These are phyloP conservation scores for Xylaria sp. DNA, from an alignment of 2,329 filamentous ascomycete genomes.

Conservation along the genomic window DNA sequence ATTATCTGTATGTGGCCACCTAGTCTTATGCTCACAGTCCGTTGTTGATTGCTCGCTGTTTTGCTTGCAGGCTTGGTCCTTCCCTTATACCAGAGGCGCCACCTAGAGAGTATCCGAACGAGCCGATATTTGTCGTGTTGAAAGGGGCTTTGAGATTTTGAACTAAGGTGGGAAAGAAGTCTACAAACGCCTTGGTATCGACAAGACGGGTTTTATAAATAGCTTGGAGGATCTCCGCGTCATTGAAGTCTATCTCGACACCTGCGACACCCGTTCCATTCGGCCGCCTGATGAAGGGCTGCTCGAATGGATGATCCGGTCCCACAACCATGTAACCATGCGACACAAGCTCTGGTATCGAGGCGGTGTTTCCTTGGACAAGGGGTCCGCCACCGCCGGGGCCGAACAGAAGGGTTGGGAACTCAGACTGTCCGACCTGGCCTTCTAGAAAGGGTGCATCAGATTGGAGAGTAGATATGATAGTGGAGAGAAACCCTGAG, in stretches of 20 bases:
- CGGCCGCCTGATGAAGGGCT: slow-evolving; percentile 38
- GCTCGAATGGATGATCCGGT: slow-evolving; percentile 39
- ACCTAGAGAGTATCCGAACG: slow-evolving; percentile 35
- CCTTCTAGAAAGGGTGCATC: slow-evolving; percentile 17
- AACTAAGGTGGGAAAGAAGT: background rate
- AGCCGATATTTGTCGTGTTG: slow-evolving; percentile 10
- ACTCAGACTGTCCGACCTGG: background rate
- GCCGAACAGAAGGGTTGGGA: slow-evolving; percentile 32
- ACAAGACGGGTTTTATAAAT: slow-evolving; percentile 13
- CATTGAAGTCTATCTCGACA: background rate
- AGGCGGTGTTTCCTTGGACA: slow-evolving; percentile 30
- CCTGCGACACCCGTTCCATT: slow-evolving; percentile 38
- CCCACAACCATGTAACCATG: slow-evolving; percentile 38
- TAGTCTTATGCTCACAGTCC: background rate
- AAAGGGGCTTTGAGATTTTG: slow-evolving; percentile 20
- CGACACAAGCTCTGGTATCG: slow-evolving; percentile 31
- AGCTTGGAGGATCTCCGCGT: background rate
- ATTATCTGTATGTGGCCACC: background rate
- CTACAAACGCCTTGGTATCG: slow-evolving; percentile 6
- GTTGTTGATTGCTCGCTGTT: background rate
- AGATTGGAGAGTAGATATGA: slow-evolving; percentile 27
- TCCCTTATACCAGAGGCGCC: slow-evolving; percentile 26
- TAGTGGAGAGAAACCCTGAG: slow-evolving; percentile 24
- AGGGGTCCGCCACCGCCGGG: slow-evolving; percentile 31
- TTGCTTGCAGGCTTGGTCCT: background rate